Evolutionary conservation across 371 early-diverging fungal species (phyloP).

Genomic region (Mortierella sp.): DNA sequence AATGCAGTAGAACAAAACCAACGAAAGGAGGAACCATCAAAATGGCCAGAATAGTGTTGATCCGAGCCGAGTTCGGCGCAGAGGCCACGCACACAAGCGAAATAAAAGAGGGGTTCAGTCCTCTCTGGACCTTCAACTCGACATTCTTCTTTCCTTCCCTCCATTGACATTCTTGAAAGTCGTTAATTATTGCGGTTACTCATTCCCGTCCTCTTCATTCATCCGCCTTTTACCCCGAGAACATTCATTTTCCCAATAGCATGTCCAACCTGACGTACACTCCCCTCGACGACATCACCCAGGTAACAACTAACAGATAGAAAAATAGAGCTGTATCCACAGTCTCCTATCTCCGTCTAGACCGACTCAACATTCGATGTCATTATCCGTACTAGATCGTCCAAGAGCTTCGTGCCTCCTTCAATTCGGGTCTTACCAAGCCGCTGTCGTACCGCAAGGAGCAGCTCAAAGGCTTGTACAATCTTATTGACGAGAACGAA

Average conservation of each 20-base stretch:
- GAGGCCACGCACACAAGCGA: no score
- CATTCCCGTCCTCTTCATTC: background rate
- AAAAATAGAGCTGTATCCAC: no score
- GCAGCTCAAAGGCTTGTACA: slow-evolving; percentile 74
- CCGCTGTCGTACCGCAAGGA: slow-evolving; percentile 72
- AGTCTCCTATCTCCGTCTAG: no score
- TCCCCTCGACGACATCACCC: slow-evolving; percentile 26
- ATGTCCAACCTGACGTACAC: slow-evolving; percentile 21
- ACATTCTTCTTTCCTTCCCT: no score
- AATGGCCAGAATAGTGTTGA: background rate
- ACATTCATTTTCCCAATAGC: background rate
- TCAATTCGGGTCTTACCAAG: slow-evolving; percentile 67
- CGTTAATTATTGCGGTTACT: background rate
- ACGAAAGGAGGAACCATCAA: no score
- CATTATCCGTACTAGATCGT: slow-evolving; percentile 46
- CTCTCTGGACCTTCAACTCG: no score
- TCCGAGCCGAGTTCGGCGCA: background rate
- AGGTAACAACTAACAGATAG: no score
- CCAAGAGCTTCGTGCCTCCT: slow-evolving; percentile 59
- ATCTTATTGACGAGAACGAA: slow-evolving; percentile 75
- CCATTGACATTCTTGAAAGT: no score
- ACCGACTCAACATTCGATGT: no score
- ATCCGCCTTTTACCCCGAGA: background rate
- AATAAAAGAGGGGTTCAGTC: background rate
- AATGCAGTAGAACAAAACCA: no score